Conservation (phyloP, 208 protist species). For the Acanthamoeba castellanii region DNA sequence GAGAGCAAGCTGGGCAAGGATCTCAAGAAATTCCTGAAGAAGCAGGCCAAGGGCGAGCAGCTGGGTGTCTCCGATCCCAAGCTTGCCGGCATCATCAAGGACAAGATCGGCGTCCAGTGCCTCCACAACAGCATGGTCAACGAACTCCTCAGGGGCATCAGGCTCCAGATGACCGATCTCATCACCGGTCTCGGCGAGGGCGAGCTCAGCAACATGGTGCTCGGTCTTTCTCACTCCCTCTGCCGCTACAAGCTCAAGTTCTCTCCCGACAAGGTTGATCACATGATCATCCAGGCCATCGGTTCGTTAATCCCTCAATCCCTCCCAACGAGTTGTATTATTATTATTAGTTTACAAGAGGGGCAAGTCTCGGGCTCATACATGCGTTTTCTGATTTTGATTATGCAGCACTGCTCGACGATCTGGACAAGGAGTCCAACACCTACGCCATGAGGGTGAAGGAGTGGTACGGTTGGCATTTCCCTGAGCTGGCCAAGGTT, state of each 20-base stretch:
- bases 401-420: constrained; percentile 95
- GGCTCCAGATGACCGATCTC: constrained; percentile 94
- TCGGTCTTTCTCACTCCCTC: constrained; percentile 99
- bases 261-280: constrained; percentile 99
- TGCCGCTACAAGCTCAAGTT: constrained; percentile 99
- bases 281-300: constrained; percentile 99
- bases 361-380: too few species aligned
- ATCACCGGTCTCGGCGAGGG: constrained; percentile 90
- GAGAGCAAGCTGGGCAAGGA: constrained; percentile 97
- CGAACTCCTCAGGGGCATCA: constrained; percentile 96
- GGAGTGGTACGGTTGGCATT: constrained; percentile 99
- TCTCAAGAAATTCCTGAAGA: constrained; percentile 97
- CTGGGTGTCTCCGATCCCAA: constrained; percentile 96
- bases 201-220: constrained; percentile 95
- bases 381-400: neutral
- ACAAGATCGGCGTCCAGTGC: constrained; percentile 94
- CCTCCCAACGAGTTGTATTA: constrained; percentile 8
- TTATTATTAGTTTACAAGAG: neutral
- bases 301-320: constrained; percentile 79
- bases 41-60: constrained; percentile 92
- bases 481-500: constrained; percentile 98
- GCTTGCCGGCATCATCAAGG: constrained; percentile 97
- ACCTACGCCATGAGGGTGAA: constrained; percentile 99
- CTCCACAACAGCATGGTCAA: constrained; percentile 92
- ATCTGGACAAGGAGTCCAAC: constrained; percentile 99